phyloP scores from a whole-genome alignment of 2,329 filamentous ascomycete species.

The Neofusicoccum umdonicola region DNA sequence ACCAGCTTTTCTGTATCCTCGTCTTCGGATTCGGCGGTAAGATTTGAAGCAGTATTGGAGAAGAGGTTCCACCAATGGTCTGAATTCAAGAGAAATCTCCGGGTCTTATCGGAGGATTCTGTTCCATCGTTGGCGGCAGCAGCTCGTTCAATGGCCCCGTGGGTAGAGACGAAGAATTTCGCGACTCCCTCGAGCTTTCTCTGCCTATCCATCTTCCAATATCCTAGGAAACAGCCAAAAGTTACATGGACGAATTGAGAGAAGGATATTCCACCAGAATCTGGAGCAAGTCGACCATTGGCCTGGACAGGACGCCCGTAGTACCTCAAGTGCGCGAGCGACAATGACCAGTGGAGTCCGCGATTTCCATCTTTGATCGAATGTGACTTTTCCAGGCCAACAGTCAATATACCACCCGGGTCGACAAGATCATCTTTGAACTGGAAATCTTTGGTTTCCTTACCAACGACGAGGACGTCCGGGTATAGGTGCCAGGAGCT shows the following conservation, averaged over 20 bases:
- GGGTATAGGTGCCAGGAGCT: conserved; percentile 23
- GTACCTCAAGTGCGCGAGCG: conserved; percentile 16
- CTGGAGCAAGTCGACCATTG: background rate
- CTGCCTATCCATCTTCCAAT: background rate
- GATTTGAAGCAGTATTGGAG: background rate
- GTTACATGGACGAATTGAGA: background rate
- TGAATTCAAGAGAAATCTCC: background rate
- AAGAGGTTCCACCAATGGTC: background rate
- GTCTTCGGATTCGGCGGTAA: background rate
- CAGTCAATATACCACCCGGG: conserved; percentile 5
- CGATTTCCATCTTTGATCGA: background rate
- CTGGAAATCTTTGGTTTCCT: background rate
- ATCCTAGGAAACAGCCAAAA: background rate
- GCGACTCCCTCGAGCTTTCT: too few species aligned
- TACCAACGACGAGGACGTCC: conserved; percentile 12
- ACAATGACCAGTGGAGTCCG: conserved; percentile 19
- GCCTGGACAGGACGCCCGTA: conserved; percentile 15
- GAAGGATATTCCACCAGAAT: background rate
- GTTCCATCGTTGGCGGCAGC: background rate
- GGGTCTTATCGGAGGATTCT: background rate
- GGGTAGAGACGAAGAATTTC: background rate
- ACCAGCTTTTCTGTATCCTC: background rate
- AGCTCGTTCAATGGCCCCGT: background rate
- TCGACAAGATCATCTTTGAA: background rate
- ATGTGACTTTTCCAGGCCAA: background rate